A percentile compares a stretch with the other conserved stretches of the same genome.
These are phyloP conservation scores for Hypoxylon subgilvum DNA, from an alignment of 495 filamentous ascomycete genomes.

Conservation along the genomic window DNA sequence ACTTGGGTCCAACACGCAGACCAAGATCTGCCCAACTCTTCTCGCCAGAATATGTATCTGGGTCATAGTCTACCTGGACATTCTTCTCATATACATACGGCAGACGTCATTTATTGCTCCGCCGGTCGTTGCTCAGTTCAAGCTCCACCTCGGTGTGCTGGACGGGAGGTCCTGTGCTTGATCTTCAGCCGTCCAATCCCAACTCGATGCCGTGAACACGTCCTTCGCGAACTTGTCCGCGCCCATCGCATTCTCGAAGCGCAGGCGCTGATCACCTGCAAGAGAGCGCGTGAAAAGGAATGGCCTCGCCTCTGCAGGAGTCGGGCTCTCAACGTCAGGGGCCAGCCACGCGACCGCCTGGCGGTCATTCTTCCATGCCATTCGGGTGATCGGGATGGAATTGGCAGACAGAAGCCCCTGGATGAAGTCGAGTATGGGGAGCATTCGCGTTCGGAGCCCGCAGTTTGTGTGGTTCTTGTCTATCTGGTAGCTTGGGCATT, in stretches of 20 bases:
- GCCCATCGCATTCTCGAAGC: constrained; percentile 48
- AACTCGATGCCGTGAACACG: constrained; percentile 63
- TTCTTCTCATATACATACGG: too few species aligned
- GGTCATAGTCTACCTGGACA: too few species aligned
- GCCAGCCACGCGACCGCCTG: constrained; percentile 43
- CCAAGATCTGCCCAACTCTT: too few species aligned
- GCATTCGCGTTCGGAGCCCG: constrained; percentile 69
- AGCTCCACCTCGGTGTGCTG: constrained; percentile 37
- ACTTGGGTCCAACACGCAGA: too few species aligned
- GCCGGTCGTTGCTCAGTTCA: constrained; percentile 6
- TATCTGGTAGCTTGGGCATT: constrained; percentile 77
- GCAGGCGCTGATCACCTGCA: constrained; percentile 48
- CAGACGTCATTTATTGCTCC: not conserved
- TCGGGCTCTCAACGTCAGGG: constrained; percentile 12
- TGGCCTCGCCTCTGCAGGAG: constrained; percentile 20
- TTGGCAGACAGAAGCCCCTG: constrained; percentile 54
- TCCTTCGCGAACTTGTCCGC: constrained; percentile 51
- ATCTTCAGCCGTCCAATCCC: constrained; percentile 64
- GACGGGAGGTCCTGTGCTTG: constrained; percentile 30
- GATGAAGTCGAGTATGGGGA: constrained; percentile 72
- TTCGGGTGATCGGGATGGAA: constrained; percentile 52
- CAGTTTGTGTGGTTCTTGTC: constrained; percentile 79
- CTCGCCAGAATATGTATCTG: too few species aligned
- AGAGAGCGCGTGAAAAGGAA: constrained; percentile 51
- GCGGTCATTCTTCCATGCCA: constrained; percentile 53